Percentiles rank a stretch among this genome's conserved stretches.
Evolutionary conservation across 2,329 filamentous ascomycete genomes (phyloP).

Genomic region (Thelonectria rubi): DNA sequence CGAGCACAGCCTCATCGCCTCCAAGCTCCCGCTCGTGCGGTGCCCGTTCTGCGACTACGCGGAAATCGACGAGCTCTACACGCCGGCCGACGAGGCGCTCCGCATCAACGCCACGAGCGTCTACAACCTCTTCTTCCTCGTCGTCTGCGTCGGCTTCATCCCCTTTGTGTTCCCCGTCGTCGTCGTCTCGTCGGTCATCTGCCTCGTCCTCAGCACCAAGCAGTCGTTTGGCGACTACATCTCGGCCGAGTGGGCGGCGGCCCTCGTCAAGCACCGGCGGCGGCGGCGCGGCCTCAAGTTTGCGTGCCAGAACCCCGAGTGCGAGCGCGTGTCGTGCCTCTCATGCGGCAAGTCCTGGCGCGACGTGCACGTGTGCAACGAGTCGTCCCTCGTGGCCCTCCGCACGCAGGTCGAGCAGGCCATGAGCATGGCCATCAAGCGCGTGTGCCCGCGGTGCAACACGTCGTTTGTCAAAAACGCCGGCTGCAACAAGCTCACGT

Average conservation of each 20-base stretch:
- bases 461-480: conserved; percentile 92
- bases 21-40: conserved; percentile 77
- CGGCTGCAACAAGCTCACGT: conserved; percentile 97
- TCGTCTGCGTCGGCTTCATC: conserved; percentile 62
- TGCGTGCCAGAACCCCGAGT: conserved; percentile 75
- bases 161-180: conserved; percentile 65
- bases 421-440: conserved; percentile 92
- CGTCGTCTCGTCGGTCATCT: conserved; percentile 56
- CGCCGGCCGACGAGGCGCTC: conserved; percentile 64
- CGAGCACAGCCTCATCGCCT: conserved; percentile 77
- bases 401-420: conserved; percentile 91
- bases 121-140: conserved; percentile 59
- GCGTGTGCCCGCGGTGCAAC: conserved; percentile 90
- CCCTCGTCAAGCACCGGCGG: conserved; percentile 73
- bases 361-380: conserved; percentile 90
- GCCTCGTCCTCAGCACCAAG: conserved; percentile 55
- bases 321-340: conserved; percentile 78
- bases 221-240: conserved; percentile 54
- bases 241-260: conserved; percentile 61
- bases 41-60: conserved; percentile 95
- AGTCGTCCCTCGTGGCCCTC: conserved; percentile 81
- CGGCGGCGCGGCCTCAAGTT: conserved; percentile 80
- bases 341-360: conserved; percentile 84
- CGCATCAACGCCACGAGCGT: conserved; percentile 64
- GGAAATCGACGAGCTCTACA: conserved; percentile 82